These are phyloP conservation scores for Cryphonectria parasitica DNA, from an alignment of 2,329 filamentous ascomycete species.

Conservation along the genomic window DNA sequence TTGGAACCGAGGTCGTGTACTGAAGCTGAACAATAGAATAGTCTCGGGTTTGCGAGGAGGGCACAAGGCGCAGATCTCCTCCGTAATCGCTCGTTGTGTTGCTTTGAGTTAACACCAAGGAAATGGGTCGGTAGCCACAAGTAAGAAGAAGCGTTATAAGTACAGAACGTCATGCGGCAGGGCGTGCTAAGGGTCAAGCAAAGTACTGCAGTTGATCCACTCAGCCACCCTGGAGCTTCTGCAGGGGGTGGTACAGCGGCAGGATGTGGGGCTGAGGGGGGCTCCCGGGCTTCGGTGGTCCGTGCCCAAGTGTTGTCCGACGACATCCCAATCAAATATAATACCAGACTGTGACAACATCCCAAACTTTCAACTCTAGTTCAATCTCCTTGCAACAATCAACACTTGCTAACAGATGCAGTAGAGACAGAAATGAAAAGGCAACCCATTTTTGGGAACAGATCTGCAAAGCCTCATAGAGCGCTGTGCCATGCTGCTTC, in stretches of 20 bases:
- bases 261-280: not conserved
- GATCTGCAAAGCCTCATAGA: not conserved
- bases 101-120: not conserved
- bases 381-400: not conserved
- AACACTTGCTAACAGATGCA: not conserved
- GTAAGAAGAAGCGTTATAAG: no score
- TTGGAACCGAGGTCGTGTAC: not conserved
- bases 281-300: not conserved
- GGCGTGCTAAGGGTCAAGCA: not conserved
- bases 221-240: not conserved
- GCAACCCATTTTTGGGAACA: not conserved
- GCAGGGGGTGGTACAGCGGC: not conserved
- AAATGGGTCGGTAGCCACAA: not conserved
- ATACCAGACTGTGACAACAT: not conserved
- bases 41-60: not conserved
- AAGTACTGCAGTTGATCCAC: not conserved
- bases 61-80: not conserved
- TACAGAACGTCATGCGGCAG: constrained; percentile 8
- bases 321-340: not conserved
- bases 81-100: not conserved
- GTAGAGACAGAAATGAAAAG: not conserved
- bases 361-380: not conserved
- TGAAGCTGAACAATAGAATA: not conserved
- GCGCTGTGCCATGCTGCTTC: not conserved
- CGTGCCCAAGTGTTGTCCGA: constrained; percentile 7